phyloP scores from a whole-genome alignment of 139 green algal genomes.

The Marvania coccoides region DNA sequence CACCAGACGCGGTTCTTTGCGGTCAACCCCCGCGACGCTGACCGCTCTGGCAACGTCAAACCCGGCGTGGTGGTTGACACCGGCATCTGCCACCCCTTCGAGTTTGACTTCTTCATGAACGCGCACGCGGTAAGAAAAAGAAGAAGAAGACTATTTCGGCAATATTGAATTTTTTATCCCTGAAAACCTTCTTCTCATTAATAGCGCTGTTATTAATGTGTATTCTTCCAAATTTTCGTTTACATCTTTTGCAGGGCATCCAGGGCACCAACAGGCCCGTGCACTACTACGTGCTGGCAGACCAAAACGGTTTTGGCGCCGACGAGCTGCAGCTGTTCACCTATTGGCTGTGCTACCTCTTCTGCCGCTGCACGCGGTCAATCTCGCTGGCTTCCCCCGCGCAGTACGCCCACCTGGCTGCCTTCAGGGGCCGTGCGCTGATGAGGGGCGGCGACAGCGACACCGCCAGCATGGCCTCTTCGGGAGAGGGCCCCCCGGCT shows the following conservation, averaged over 20 bases:
- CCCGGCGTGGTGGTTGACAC: constrained; percentile 55
- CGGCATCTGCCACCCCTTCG: constrained; percentile 38
- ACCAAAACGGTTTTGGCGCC: constrained; percentile 72
- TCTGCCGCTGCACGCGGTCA: constrained; percentile 63
- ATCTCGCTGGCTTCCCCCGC: constrained; percentile 55
- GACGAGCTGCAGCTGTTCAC: constrained; percentile 75
- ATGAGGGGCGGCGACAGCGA: neutral
- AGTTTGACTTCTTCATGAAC: constrained; percentile 88
- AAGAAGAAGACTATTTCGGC: no score
- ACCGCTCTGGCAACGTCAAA: constrained; percentile 31
- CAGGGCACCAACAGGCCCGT: constrained; percentile 63
- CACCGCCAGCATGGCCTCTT: constrained; percentile 12
- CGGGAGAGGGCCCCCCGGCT: neutral
- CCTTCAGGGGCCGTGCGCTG: constrained; percentile 32
- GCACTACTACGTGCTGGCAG: constrained; percentile 73
- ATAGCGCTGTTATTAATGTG: no score
- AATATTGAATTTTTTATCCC: no score
- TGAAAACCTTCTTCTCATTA: no score
- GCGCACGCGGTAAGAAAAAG: no score
- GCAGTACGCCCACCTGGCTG: constrained; percentile 70
- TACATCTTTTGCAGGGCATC: no score
- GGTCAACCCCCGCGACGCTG: constrained; percentile 8
- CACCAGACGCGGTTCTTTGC: constrained; percentile 43
- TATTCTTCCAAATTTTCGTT: no score
- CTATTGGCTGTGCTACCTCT: constrained; percentile 80